phyloP scores from a whole-genome alignment of 768 basidiomycete genomes.

The Obba rivulosa region DNA sequence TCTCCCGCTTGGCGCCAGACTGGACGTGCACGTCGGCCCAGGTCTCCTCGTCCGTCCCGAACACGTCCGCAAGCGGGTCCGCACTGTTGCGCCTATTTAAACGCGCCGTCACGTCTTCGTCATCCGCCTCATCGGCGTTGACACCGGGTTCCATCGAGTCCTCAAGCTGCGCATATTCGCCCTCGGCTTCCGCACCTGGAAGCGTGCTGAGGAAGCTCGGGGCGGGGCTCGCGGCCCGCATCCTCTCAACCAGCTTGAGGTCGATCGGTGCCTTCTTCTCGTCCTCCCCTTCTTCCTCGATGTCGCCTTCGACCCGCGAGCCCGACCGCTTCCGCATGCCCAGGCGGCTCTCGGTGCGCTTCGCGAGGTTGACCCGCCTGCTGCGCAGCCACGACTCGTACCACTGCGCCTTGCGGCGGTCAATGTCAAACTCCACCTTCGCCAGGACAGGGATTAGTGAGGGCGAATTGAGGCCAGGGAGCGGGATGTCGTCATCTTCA shows the following conservation, averaged over 20 bases:
- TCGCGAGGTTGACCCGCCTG: constrained; percentile 54
- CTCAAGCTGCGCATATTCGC: constrained; percentile 22
- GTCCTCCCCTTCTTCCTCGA: constrained; percentile 15
- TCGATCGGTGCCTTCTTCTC: constrained; percentile 38
- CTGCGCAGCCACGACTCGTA: constrained; percentile 80
- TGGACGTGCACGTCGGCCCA: constrained; percentile 49
- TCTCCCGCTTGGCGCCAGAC: constrained; percentile 19
- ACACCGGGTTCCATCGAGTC: constrained; percentile 1
- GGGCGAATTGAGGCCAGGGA: constrained; percentile 60
- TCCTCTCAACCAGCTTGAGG: constrained; percentile 42
- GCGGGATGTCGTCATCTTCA: constrained; percentile 46
- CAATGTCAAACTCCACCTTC: constrained; percentile 94
- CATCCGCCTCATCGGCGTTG: constrained; percentile 9
- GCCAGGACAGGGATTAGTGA: constrained; percentile 81
- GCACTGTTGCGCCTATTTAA: constrained; percentile 20
- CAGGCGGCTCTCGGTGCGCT: constrained; percentile 42
- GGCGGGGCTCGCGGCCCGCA: constrained; percentile 35
- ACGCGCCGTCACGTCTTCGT: constrained; percentile 35
- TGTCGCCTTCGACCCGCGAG: constrained; percentile 16
- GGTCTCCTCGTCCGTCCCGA: constrained; percentile 60
- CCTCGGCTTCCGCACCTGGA: constrained; percentile 27
- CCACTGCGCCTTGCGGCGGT: constrained; percentile 74
- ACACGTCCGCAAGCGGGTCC: constrained; percentile 58
- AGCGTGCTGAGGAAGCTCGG: constrained; percentile 20
- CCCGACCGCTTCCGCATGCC: constrained; percentile 23